Evolutionary conservation across 345 rosid species (phyloP).

Genomic region (Camelina laxa): DNA sequence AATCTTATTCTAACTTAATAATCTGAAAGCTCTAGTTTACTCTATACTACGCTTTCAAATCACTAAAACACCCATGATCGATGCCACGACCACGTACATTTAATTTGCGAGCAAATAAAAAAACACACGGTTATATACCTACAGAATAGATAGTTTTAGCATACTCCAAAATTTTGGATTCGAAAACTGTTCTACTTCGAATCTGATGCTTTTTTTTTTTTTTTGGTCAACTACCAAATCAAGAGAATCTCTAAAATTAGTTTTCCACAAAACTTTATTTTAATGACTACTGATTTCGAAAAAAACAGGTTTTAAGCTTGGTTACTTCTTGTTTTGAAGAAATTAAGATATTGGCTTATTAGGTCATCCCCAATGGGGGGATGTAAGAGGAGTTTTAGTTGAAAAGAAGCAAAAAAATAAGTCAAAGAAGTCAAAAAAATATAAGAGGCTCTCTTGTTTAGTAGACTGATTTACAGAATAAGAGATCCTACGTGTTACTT

Average conservation of each 20-base stretch:
- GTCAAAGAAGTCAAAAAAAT: too few species aligned
- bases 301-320: neutral
- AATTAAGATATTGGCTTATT: neutral
- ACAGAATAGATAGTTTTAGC: too few species aligned
- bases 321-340: neutral
- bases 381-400: too few species aligned
- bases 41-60: neutral
- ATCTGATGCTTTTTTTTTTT: neutral
- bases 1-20: neutral
- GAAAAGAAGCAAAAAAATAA: too few species aligned
- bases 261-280: neutral
- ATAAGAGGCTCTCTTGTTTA: too few species aligned
- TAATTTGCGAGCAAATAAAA: too few species aligned
- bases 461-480: too few species aligned
- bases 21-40: conserved; percentile 2
- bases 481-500: too few species aligned
- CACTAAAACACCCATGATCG: neutral
- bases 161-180: neutral
- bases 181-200: neutral
- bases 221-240: conserved; percentile 9
- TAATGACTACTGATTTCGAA: neutral
- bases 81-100: neutral
- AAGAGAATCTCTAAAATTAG: neutral
- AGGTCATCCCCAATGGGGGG: too few species aligned
- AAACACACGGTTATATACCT: too few species aligned